Percentiles rank a stretch among this genome's conserved stretches.
These are phyloP conservation scores for Aureococcus anophagefferens DNA, from an alignment of 108 stramenopile genomes.

Conservation along the genomic window DNA sequence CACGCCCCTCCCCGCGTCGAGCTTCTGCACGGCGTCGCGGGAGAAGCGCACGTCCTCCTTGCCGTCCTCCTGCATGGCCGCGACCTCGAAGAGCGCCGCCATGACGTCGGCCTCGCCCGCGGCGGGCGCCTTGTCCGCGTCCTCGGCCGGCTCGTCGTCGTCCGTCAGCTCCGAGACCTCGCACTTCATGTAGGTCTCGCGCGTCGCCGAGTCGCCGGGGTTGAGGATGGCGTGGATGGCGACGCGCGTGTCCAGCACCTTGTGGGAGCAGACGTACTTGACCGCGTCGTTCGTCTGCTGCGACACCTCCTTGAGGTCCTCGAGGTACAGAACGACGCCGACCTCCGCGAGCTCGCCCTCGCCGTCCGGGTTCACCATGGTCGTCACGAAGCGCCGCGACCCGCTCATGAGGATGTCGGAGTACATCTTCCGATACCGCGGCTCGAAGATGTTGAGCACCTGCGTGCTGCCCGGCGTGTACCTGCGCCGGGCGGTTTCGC, in stretches of 20 bases:
- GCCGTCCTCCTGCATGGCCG: slow-evolving; percentile 61
- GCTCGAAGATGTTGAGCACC: slow-evolving; percentile 76
- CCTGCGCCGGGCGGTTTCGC: slow-evolving; percentile 32
- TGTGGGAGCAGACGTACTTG: slow-evolving; percentile 77
- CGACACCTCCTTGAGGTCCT: slow-evolving; percentile 70
- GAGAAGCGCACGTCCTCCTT: slow-evolving; percentile 75
- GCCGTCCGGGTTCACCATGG: slow-evolving; percentile 62
- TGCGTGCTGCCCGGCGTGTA: slow-evolving; percentile 78
- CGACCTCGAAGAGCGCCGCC: slow-evolving; percentile 43
- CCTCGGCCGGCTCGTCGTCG: slow-evolving; percentile 5
- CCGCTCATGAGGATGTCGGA: slow-evolving; percentile 77
- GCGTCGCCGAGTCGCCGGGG: slow-evolving; percentile 55
- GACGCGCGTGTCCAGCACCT: slow-evolving; percentile 58
- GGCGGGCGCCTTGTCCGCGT: slow-evolving; percentile 21
- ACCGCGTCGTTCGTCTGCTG: slow-evolving; percentile 68
- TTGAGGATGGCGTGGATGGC: slow-evolving; percentile 58
- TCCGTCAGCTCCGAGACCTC: slow-evolving; percentile 64
- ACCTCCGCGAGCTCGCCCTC: slow-evolving; percentile 61
- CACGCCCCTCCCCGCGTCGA: slow-evolving; percentile 52
- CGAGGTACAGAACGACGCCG: slow-evolving; percentile 64
- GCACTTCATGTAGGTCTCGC: slow-evolving; percentile 64
- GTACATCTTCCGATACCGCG: slow-evolving; percentile 81
- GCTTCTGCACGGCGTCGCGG: slow-evolving; percentile 43
- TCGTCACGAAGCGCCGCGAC: slow-evolving; percentile 61
- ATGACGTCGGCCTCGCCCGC: slow-evolving; percentile 42